Conservation (phyloP, 495 filamentous ascomycete species). For the Letharia lupina region DNA sequence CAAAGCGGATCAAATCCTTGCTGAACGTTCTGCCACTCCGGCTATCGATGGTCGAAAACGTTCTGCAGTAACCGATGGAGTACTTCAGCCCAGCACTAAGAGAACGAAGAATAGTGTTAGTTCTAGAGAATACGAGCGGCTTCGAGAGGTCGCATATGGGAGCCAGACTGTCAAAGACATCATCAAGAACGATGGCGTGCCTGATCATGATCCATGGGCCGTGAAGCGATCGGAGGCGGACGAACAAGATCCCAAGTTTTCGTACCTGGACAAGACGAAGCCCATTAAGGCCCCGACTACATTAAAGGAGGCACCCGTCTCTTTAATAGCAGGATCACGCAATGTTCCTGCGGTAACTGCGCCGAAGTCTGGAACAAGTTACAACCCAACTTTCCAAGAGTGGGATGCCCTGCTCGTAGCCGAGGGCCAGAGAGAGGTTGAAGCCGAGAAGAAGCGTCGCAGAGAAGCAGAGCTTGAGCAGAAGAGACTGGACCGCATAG, state of each 20-base stretch:
- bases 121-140: slow-evolving; percentile 65
- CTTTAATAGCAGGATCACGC: slow-evolving; percentile 70
- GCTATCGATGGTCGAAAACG: slow-evolving; percentile 71
- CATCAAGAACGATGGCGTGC: slow-evolving; percentile 45
- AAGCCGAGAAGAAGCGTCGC: slow-evolving; percentile 69
- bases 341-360: slow-evolving; percentile 65
- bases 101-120: slow-evolving; percentile 68
- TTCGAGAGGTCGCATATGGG: slow-evolving; percentile 68
- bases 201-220: slow-evolving; percentile 71
- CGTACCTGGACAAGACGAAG: slow-evolving; percentile 55
- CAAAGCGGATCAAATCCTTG: slow-evolving; percentile 85
- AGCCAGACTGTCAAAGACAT: slow-evolving; percentile 50
- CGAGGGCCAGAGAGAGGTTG: slow-evolving; percentile 70
- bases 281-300: slow-evolving; percentile 66
- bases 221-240: slow-evolving; percentile 33
- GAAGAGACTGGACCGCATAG: slow-evolving; percentile 41
- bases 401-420: slow-evolving; percentile 66
- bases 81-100: slow-evolving; percentile 61
- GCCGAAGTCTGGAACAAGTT: slow-evolving; percentile 75
- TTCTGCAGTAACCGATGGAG: slow-evolving; percentile 50
- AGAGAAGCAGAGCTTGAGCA: slow-evolving; percentile 56
- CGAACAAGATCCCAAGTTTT: slow-evolving; percentile 43
- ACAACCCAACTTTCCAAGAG: slow-evolving; percentile 80
- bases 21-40: slow-evolving; percentile 69
- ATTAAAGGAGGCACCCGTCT: slow-evolving; percentile 65